Evolutionary conservation across 2,329 filamentous ascomycete species (phyloP).

Genomic region (Gaeumannomyces sp.): DNA sequence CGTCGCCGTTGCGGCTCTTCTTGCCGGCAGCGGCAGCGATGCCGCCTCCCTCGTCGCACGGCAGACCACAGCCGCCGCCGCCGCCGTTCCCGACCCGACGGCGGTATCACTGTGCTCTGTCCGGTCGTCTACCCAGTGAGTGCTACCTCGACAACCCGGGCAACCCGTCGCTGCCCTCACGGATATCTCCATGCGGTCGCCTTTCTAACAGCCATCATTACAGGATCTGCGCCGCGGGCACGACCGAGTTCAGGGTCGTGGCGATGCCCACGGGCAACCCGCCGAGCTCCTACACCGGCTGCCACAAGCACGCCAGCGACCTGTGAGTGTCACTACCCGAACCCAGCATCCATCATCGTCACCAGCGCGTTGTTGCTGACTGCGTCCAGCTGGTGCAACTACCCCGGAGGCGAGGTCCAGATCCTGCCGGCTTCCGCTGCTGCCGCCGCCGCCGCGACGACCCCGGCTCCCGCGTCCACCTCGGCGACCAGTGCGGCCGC

Average conservation of each 20-base stretch:
- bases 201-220: neutral
- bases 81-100: neutral
- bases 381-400: neutral
- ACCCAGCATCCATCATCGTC: slow-evolving; percentile 16
- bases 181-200: neutral
- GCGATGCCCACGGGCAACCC: slow-evolving; percentile 4
- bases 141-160: neutral
- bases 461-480: slow-evolving; percentile 11
- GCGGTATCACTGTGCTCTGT: slow-evolving; percentile 8
- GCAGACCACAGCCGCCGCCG: neutral
- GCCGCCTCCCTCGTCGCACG: slow-evolving; percentile 7
- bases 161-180: neutral
- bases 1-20: slow-evolving; percentile 6
- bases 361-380: neutral
- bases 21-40: neutral
- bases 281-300: slow-evolving; percentile 27
- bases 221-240: slow-evolving; percentile 7
- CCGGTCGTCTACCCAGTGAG: slow-evolving; percentile 7
- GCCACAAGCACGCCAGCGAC: slow-evolving; percentile 45
- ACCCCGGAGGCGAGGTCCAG: slow-evolving; percentile 31
- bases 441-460: slow-evolving; percentile 14
- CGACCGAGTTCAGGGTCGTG: slow-evolving; percentile 8
- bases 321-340: slow-evolving; percentile 29
- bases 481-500: neutral
- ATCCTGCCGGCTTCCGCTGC: slow-evolving; percentile 24